A percentile compares a stretch with the other conserved stretches of the same genome.
These are phyloP conservation scores for Bathelium albidoporum DNA, from an alignment of 495 filamentous ascomycete genomes.

Conservation along the genomic window DNA sequence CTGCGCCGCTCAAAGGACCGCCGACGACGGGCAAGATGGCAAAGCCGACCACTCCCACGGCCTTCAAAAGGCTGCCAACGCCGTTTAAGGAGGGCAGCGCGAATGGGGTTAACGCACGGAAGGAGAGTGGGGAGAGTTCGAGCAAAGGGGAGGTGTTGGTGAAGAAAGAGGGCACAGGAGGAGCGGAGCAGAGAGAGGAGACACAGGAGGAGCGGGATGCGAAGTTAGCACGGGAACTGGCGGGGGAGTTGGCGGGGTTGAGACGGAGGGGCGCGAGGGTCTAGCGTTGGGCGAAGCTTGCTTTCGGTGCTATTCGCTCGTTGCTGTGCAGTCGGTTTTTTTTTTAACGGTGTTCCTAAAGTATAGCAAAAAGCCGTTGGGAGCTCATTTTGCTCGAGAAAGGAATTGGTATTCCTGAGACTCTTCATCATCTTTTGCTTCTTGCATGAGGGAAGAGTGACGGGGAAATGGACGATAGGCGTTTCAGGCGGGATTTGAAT, in stretches of 20 bases:
- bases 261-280: slow-evolving; percentile 35
- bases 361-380: background rate
- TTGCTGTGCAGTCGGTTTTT: too few species aligned
- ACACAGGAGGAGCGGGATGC: slow-evolving; percentile 43
- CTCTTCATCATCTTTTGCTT: background rate
- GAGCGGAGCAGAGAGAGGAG: slow-evolving; percentile 17
- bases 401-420: background rate
- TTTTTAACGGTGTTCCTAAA: too few species aligned
- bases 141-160: slow-evolving; percentile 8
- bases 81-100: background rate
- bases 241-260: slow-evolving; percentile 50
- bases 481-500: background rate
- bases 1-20: too few species aligned
- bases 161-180: slow-evolving; percentile 5
- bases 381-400: background rate
- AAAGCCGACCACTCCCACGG: too few species aligned
- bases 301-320: too few species aligned
- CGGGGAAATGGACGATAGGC: background rate
- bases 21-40: too few species aligned
- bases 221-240: slow-evolving; percentile 46
- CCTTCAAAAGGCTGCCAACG: slow-evolving; percentile 2
- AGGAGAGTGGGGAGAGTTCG: slow-evolving; percentile 8
- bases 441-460: background rate
- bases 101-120: too few species aligned
- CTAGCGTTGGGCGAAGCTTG: too few species aligned